Evolutionary conservation across 2,329 filamentous ascomycete genomes (phyloP).

Genomic region (Truncatella angustata): DNA sequence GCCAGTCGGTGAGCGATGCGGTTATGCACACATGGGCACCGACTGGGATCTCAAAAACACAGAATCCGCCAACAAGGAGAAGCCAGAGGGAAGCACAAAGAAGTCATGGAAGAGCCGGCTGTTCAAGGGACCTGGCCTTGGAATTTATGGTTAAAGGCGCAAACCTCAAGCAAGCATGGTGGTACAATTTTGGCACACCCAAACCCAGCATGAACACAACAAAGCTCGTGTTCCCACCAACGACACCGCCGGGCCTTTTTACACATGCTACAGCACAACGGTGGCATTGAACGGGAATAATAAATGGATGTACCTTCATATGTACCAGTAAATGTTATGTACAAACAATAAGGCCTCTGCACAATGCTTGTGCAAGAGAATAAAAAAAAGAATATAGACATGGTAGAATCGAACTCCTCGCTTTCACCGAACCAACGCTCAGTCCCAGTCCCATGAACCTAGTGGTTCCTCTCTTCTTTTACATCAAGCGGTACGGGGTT

Average conservation of each 20-base stretch:
- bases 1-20: neutral
- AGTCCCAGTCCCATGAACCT: neutral
- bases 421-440: neutral
- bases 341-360: neutral
- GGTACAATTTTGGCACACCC: too few species aligned
- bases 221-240: too few species aligned
- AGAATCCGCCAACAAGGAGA: neutral
- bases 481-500: neutral
- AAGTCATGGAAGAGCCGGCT: conserved; percentile 2
- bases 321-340: conserved; percentile 1
- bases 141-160: neutral
- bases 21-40: neutral
- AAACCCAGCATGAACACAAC: too few species aligned
- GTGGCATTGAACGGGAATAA: too few species aligned
- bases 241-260: too few species aligned
- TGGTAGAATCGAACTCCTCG: neutral
- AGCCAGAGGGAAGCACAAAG: neutral
- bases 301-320: neutral
- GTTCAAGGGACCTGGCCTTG: neutral
- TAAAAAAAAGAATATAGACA: conserved; percentile 9
- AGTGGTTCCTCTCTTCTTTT: neutral
- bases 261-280: too few species aligned
- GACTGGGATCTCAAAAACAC: conserved; percentile 3
- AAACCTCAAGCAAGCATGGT: neutral
- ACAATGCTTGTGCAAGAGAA: neutral